phyloP scores from a whole-genome alignment of 257 asterid genomes.

The Fraxinus americana region DNA sequence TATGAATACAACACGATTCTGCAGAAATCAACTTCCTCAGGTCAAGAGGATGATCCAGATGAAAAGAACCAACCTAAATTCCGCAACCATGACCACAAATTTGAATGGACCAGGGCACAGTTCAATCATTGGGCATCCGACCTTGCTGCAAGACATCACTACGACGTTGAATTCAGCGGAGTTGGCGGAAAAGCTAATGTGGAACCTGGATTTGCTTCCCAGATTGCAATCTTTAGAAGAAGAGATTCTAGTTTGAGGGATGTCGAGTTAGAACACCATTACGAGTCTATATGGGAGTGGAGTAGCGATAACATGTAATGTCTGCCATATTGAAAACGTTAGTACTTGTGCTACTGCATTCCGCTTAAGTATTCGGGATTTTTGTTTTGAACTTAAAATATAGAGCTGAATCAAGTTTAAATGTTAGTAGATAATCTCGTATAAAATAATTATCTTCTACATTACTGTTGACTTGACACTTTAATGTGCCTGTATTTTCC shows the following conservation, averaged over 20 bases:
- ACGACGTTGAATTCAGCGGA: slow-evolving; percentile 73
- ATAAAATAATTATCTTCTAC: background rate
- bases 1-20: slow-evolving; percentile 88
- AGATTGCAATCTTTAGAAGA: slow-evolving; percentile 82
- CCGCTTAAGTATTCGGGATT: too few species aligned
- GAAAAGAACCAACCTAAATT: slow-evolving; percentile 66
- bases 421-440: background rate
- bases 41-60: slow-evolving; percentile 68
- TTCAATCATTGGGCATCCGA: slow-evolving; percentile 76
- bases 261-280: slow-evolving; percentile 36
- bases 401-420: background rate
- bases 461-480: background rate
- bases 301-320: slow-evolving; percentile 15
- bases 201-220: slow-evolving; percentile 95
- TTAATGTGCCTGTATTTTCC: background rate
- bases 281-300: slow-evolving; percentile 73
- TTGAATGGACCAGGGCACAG: slow-evolving; percentile 91
- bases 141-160: slow-evolving; percentile 60
- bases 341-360: background rate
- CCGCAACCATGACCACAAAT: slow-evolving; percentile 94
- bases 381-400: background rate
- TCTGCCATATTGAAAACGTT: too few species aligned
- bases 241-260: slow-evolving; percentile 24
- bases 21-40: slow-evolving; percentile 60
- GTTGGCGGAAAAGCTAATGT: slow-evolving; percentile 77